Evolutionary conservation across 2,329 filamentous ascomycete species (phyloP).

Genomic region (Escovopsis sp.): DNA sequence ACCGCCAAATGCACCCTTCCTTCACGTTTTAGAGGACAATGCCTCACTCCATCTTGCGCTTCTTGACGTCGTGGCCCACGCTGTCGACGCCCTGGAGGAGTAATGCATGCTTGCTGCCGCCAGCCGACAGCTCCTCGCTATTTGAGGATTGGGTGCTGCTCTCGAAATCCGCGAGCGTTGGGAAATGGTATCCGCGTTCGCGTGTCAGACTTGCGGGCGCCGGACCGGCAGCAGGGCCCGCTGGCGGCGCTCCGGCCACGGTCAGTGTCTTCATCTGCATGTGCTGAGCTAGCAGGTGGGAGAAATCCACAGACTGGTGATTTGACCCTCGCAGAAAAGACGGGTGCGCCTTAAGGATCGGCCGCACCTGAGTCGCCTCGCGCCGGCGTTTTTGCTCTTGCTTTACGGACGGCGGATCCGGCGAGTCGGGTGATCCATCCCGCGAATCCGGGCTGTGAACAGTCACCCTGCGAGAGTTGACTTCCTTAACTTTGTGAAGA

Average conservation of each 20-base stretch:
- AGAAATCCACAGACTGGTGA: background rate
- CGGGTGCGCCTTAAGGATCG: conserved; percentile 18
- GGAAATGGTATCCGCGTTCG: conserved; percentile 8
- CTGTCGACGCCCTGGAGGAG: background rate
- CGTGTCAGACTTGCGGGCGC: conserved; percentile 8
- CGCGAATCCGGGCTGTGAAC: conserved; percentile 16
- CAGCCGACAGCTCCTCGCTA: background rate
- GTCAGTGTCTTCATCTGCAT: too few relatives aligned
- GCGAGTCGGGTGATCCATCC: conserved; percentile 4
- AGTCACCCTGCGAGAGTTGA: conserved; percentile 15
- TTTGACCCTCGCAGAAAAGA: background rate
- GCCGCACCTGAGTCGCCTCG: conserved; percentile 14
- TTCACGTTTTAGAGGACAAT: background rate
- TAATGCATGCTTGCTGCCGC: background rate
- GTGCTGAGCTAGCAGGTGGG: conserved; percentile 3
- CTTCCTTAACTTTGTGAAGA: background rate
- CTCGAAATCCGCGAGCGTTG: conserved; percentile 14
- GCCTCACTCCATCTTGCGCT: background rate
- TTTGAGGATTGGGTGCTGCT: conserved; percentile 4
- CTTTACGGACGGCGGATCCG: conserved; percentile 16
- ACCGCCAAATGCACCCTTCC: background rate
- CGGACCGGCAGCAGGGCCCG: too few relatives aligned
- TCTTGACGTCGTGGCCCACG: conserved; percentile 3
- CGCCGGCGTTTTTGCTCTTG: conserved; percentile 22
- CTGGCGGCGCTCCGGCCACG: too few relatives aligned